Percentiles rank a stretch among this genome's conserved stretches.
phyloP scores from a whole-genome alignment of 2,329 filamentous ascomycete species.

The Ceratocystiopsis sp. region DNA sequence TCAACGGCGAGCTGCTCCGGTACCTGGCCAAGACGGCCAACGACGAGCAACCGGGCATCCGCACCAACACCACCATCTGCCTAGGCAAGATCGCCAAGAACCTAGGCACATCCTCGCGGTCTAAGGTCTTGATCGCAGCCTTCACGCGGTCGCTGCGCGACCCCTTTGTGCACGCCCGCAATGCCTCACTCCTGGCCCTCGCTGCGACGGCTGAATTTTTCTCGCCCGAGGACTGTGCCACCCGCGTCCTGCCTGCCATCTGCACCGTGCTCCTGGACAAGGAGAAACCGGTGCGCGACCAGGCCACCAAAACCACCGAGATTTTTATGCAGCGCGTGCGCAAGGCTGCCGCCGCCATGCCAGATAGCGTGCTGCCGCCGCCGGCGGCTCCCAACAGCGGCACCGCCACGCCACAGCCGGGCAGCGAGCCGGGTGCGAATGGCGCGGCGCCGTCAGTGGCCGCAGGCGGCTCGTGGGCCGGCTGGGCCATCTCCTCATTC shows the following conservation, averaged over 20 bases:
- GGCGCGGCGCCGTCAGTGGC: slow-evolving; percentile 14
- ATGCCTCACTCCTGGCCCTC: slow-evolving; percentile 73
- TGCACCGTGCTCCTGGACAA: slow-evolving; percentile 82
- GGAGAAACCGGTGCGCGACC: slow-evolving; percentile 85
- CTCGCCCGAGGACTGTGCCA: slow-evolving; percentile 74
- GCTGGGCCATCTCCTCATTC: slow-evolving; percentile 97
- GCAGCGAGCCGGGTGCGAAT: slow-evolving; percentile 1
- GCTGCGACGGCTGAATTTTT: slow-evolving; percentile 76
- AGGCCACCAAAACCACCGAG: slow-evolving; percentile 79
- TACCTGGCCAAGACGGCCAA: slow-evolving; percentile 92
- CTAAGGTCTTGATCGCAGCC: slow-evolving; percentile 84
- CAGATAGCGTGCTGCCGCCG: slow-evolving; percentile 62
- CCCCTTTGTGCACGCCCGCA: slow-evolving; percentile 86
- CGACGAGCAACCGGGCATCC: slow-evolving; percentile 90
- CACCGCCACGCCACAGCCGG: slow-evolving; percentile 43
- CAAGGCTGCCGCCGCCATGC: slow-evolving; percentile 60
- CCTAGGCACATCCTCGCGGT: slow-evolving; percentile 57
- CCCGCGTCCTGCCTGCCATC: slow-evolving; percentile 65
- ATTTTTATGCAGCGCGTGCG: slow-evolving; percentile 68
- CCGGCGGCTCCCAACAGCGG: slow-evolving; percentile 24
- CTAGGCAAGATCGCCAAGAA: slow-evolving; percentile 90
- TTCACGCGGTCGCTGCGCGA: slow-evolving; percentile 81
- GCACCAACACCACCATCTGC: slow-evolving; percentile 96
- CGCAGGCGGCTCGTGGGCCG: slow-evolving; percentile 48
- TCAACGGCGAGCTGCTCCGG: slow-evolving; percentile 84